These are phyloP conservation scores for Penicillium flavigenum DNA, from an alignment of 495 filamentous ascomycete genomes.

Conservation along the genomic window DNA sequence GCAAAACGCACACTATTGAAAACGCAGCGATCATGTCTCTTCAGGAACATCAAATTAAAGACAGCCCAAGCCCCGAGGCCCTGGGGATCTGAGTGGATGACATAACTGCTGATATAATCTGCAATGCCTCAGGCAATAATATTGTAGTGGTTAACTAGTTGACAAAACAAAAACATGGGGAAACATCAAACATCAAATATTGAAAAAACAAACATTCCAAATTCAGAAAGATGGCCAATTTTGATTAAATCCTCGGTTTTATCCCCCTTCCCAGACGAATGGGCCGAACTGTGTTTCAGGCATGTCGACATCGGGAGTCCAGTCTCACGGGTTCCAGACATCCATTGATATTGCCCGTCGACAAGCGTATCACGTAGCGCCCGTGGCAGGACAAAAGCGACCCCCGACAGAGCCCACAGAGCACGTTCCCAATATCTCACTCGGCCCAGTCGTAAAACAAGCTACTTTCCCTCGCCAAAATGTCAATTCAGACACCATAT, in stretches of 20 bases:
- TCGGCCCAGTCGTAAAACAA: conserved; percentile 3
- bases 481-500: conserved; percentile 16
- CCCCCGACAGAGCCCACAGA: conserved; percentile 16
- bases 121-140: neutral
- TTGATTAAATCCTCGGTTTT: neutral
- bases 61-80: no score
- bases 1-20: neutral
- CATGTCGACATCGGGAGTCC: conserved; percentile 35
- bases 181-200: neutral
- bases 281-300: conserved; percentile 2
- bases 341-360: conserved; percentile 47
- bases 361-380: conserved; percentile 37
- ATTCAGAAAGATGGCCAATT: neutral
- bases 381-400: conserved; percentile 47
- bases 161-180: neutral
- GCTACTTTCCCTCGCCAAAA: conserved; percentile 10
- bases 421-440: neutral
- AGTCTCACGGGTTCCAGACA: conserved; percentile 47
- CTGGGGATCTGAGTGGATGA: neutral
- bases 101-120: neutral
- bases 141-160: neutral
- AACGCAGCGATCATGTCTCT: conserved; percentile 4
- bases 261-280: neutral
- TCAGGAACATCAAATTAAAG: neutral
- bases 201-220: neutral